Base-by-base conservation (phyloP, 768 basidiomycete genomes). In the Phanerochaete carnosa region DNA sequence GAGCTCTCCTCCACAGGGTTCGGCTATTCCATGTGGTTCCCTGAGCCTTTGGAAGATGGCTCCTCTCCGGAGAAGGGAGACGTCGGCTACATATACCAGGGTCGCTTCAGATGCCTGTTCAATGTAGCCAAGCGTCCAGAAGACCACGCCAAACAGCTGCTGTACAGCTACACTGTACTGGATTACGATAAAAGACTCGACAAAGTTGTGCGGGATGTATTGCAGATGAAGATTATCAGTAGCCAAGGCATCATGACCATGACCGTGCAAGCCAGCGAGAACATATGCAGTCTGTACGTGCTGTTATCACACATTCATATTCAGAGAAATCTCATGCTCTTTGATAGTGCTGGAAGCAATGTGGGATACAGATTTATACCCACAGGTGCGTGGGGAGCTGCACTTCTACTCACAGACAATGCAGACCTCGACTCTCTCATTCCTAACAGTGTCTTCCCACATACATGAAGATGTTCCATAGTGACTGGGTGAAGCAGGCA, bases 401-500 rank as follows among this genome's bases (percentile, higher is more conserved):
- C 28, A 22, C 32, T 56, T n/a, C 37, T 56, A 8, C 55, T 56
- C 26, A 25, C 43, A 9, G 13, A 29, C 37, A 7, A 26, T n/a
- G 37, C 55, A 16, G 25, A 23, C 8, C 2, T 4, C 5, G 16
- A 26, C 2, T 23, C 35, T 3, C 1, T 56, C 22, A 7, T 2
- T 5, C 25, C 52, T 3, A 58, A 45, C 28, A 58, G 13, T 1
- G n/a, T 25, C 22, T 58, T 46, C n/a, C 33, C 1, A 8, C 37
- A 13, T 63, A 63, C 22, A 63, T 60, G 53, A 32, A 49, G 25
- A 22, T 55, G 29, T n/a, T 59, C 26, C 58, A 56, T 28, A 29
- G 1, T 0, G 43, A 33, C 25, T 63, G 62, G 62, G 3, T 26
- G 4, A 23, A 50, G 26, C 35, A 25, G 26, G 58, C 53, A 7